Conservation (phyloP, 371 early-diverging fungal species). For the Rhizomucor pusillus region DNA sequence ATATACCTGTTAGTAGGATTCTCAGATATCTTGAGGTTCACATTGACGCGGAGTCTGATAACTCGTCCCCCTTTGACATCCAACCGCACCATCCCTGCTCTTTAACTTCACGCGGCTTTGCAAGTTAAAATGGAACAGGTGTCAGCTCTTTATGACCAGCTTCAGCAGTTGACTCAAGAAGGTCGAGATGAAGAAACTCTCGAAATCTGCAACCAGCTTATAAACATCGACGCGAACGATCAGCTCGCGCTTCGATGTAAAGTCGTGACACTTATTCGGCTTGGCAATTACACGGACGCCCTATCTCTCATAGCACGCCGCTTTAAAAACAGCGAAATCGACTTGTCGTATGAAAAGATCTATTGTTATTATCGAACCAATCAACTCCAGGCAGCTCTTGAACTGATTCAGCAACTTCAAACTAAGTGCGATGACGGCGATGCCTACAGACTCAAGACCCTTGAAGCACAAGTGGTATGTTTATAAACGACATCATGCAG, state of each 20-base stretch:
- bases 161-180: conserved; percentile 26
- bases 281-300: conserved; percentile 67
- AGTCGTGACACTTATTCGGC: conserved; percentile 67
- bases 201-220: conserved; percentile 40
- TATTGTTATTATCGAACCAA: conserved; percentile 76
- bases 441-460: conserved; percentile 41
- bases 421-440: conserved; percentile 24
- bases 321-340: conserved; percentile 36
- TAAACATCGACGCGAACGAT: conserved; percentile 49
- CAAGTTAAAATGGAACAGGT: not conserved
- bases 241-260: conserved; percentile 59
- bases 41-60: no score
- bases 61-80: no score
- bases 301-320: conserved; percentile 51
- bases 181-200: conserved; percentile 38
- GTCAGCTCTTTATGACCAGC: conserved; percentile 25
- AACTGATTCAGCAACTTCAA: conserved; percentile 38
- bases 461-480: conserved; percentile 73
- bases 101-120: no score
- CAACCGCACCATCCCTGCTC: no score
- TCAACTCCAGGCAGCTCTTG: conserved; percentile 55
- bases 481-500: not conserved
- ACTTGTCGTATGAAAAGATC: conserved; percentile 60
- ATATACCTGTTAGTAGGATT: no score
- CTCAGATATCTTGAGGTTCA: no score